These are phyloP conservation scores for Podospora appendiculata DNA, from an alignment of 495 filamentous ascomycete species.

Conservation along the genomic window DNA sequence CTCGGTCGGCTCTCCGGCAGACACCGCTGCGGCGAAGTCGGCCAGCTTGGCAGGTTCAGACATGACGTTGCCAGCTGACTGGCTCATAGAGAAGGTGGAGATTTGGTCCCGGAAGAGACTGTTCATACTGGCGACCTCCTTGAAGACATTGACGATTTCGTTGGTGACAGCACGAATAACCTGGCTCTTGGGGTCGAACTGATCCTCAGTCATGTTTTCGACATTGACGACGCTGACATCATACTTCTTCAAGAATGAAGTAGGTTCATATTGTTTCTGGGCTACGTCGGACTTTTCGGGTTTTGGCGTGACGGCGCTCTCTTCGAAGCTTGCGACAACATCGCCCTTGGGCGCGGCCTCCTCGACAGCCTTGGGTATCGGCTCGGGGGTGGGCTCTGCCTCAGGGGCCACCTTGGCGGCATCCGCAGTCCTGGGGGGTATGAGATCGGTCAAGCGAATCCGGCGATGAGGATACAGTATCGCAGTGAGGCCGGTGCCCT, in stretches of 20 bases:
- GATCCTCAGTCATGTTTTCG: constrained; percentile 82
- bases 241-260: constrained; percentile 83
- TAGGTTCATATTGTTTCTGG: constrained; percentile 68
- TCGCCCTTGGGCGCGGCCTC: constrained; percentile 62
- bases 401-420: constrained; percentile 30
- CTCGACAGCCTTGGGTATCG: constrained; percentile 38
- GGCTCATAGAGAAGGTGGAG: constrained; percentile 90
- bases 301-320: constrained; percentile 49
- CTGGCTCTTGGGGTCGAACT: constrained; percentile 78
- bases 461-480: constrained; percentile 94
- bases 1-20: constrained; percentile 80
- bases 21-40: constrained; percentile 94
- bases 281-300: constrained; percentile 35
- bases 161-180: constrained; percentile 85
- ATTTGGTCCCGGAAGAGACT: constrained; percentile 97
- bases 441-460: constrained; percentile 78
- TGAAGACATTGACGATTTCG: constrained; percentile 97
- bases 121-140: constrained; percentile 89
- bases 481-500: constrained; percentile 71
- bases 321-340: constrained; percentile 96
- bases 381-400: constrained; percentile 46
- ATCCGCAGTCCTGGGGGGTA: constrained; percentile 50
- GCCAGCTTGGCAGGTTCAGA: constrained; percentile 91
- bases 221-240: constrained; percentile 89
- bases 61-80: constrained; percentile 87